A percentile compares a stretch with the other conserved stretches of the same genome.
phyloP scores from a whole-genome alignment of 192 early-diverging fungal species.

The Coemansia sp. region DNA sequence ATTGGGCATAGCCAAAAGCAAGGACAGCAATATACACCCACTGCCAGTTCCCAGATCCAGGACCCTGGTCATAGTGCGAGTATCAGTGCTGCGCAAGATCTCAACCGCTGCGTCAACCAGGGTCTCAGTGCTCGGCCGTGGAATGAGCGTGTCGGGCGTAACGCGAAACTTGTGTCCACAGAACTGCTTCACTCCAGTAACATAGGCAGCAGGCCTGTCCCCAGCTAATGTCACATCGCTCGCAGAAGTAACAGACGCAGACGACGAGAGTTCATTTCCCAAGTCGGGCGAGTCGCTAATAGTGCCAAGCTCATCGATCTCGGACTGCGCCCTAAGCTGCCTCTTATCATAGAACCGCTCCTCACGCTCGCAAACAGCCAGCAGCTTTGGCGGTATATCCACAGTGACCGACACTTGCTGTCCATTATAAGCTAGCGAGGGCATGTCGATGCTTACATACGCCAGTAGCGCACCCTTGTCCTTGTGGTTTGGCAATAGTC shows the following conservation, averaged over 20 bases:
- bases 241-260: constrained; percentile 12
- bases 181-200: constrained; percentile 59
- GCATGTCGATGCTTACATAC: constrained; percentile 50
- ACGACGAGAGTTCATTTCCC: neutral
- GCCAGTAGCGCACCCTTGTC: constrained; percentile 64
- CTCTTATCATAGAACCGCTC: constrained; percentile 56
- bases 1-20: constrained; percentile 39
- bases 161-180: constrained; percentile 62
- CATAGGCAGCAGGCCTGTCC: constrained; percentile 35
- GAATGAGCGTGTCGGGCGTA: constrained; percentile 68
- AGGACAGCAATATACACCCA: constrained; percentile 69
- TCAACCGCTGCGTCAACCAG: constrained; percentile 60
- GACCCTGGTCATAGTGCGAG: constrained; percentile 20
- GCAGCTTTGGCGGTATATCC: constrained; percentile 61
- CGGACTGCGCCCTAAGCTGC: constrained; percentile 41
- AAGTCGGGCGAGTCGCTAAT: neutral
- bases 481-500: constrained; percentile 57
- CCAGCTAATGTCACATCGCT: constrained; percentile 55
- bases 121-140: constrained; percentile 68
- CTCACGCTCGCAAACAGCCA: constrained; percentile 61
- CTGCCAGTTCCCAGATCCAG: constrained; percentile 78
- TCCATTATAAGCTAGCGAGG: constrained; percentile 27
- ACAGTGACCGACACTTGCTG: constrained; percentile 21
- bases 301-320: constrained; percentile 35
- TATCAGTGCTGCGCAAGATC: constrained; percentile 1